Evolutionary conservation across 2,329 filamentous ascomycete species (phyloP), one percentile per base, ranked within the genome.

Genomic region (Apiospora rasikravindrae): DNA sequence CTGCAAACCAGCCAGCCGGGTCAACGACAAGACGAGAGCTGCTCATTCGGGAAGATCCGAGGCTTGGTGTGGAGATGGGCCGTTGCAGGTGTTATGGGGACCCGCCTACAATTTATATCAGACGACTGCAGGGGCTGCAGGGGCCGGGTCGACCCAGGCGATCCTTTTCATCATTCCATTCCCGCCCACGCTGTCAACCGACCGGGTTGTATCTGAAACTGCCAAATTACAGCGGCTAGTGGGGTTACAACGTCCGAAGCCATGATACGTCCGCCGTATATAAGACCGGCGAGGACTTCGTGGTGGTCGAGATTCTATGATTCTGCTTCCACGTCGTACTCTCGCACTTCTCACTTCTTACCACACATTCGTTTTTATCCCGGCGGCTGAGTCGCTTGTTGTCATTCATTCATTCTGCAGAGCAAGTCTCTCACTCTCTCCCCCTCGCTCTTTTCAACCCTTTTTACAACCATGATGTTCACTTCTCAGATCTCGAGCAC

Each of bases 101-200:
- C 57, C 29, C 57, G 57, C 57, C 40, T 24, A n/a, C 67, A 69
- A 69, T 49, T 33, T 69, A 69, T 45, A 69, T 69, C 67, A 69
- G 44, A 69, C 67, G 67, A 69, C 19, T n/a, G 67, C 44, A 49
- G 33, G 33, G 33, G 33, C 33, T 37, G 33, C 33, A 22, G 57
- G 57, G 22, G 40, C 19, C 6, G 19, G 19, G 57, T 64, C 57
- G 33, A 64, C 33, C 57, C 57, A 64, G 57, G n/a, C 57, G 57
- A 64, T 64, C 57, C 57, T 19, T 47, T 47, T 40, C 67, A 69
- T 69, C 67, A 45, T 45, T 49, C 67, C 42, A 49, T 49, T 13
- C 40, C 22, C 45, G 2, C 67, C 67, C 67, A 47, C 14, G 16
- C 24, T 37, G 67, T 49, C 67, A 45, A 33, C 19, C 16, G 44